Percentiles rank a stretch among this genome's conserved stretches.
Evolutionary conservation across 2,329 filamentous ascomycete genomes (phyloP).

Genomic region (Nothopassalora personata): DNA sequence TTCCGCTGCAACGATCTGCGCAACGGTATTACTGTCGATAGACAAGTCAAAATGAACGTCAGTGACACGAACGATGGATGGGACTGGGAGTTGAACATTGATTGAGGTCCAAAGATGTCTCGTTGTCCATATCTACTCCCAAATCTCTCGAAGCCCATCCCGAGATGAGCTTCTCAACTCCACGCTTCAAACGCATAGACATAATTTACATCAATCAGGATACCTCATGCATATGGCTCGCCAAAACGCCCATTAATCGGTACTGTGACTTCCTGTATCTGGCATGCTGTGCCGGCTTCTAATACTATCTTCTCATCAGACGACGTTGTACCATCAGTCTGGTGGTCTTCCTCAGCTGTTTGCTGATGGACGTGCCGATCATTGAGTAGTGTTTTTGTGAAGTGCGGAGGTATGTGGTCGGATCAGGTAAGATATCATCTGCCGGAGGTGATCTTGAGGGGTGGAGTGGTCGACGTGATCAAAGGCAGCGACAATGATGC

Average conservation of each 20-base stretch:
- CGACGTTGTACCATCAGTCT: background rate
- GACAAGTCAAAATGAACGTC: background rate
- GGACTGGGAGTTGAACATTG: background rate
- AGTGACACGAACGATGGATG: background rate
- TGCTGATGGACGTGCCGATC: background rate
- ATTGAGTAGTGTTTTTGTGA: background rate
- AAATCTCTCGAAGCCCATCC: background rate
- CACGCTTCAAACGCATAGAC: background rate
- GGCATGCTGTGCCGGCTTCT: background rate
- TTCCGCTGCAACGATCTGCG: background rate
- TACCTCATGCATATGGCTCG: slow-evolving; percentile 1
- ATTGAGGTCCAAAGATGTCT: slow-evolving; percentile 1
- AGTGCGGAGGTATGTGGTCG: background rate
- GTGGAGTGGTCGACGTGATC: background rate
- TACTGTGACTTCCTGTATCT: background rate
- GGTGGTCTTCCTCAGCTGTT: background rate
- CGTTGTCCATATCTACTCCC: background rate
- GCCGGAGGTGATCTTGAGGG: background rate
- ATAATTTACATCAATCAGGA: background rate
- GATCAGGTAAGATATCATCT: background rate
- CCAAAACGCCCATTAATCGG: background rate
- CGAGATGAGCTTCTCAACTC: background rate
- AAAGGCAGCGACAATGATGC: background rate
- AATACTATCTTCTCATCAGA: background rate
- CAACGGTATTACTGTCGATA: background rate